Percentiles rank a stretch among this genome's conserved stretches.
These are phyloP conservation scores for Phanerochaete carnosa DNA, from an alignment of 768 basidiomycete genomes.

Conservation along the genomic window DNA sequence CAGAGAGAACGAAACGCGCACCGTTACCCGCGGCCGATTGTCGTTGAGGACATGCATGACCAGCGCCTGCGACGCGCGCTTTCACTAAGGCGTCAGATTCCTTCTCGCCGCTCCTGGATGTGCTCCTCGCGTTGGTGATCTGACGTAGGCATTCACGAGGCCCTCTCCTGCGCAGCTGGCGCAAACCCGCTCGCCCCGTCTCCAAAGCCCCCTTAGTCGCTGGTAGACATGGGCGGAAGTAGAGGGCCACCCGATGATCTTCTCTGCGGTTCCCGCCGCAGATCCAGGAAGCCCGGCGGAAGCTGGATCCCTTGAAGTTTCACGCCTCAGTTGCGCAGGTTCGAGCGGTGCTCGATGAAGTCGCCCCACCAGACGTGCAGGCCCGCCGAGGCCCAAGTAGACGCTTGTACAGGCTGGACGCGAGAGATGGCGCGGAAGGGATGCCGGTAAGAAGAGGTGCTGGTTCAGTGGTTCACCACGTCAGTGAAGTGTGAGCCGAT, in stretches of 20 bases:
- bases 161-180: slow-evolving; percentile 15
- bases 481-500: too few relatives aligned
- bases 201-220: slow-evolving; percentile 35
- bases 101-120: slow-evolving; percentile 40
- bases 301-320: slow-evolving; percentile 42
- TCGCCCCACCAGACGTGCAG: slow-evolving; percentile 52
- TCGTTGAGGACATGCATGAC: slow-evolving; percentile 54
- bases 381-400: slow-evolving; percentile 29
- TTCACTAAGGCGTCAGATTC: slow-evolving; percentile 37
- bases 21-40: slow-evolving; percentile 46
- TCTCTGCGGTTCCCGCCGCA: slow-evolving; percentile 27
- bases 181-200: slow-evolving; percentile 32
- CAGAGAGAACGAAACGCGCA: slow-evolving; percentile 27
- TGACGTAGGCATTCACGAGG: slow-evolving; percentile 39
- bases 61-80: slow-evolving; percentile 39
- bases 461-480: too few relatives aligned
- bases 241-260: slow-evolving; percentile 25
- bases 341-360: slow-evolving; percentile 39
- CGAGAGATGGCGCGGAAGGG: slow-evolving; percentile 2
- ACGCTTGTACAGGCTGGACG: slow-evolving; percentile 9
- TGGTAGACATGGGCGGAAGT: slow-evolving; percentile 41
- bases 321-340: slow-evolving; percentile 30
- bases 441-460: slow-evolving; percentile 7
- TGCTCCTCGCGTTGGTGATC: slow-evolving; percentile 44
- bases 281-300: slow-evolving; percentile 39